These are phyloP conservation scores for Lipomyces oligophaga DNA, from an alignment of 805 yeast species.

Conservation along the genomic window DNA sequence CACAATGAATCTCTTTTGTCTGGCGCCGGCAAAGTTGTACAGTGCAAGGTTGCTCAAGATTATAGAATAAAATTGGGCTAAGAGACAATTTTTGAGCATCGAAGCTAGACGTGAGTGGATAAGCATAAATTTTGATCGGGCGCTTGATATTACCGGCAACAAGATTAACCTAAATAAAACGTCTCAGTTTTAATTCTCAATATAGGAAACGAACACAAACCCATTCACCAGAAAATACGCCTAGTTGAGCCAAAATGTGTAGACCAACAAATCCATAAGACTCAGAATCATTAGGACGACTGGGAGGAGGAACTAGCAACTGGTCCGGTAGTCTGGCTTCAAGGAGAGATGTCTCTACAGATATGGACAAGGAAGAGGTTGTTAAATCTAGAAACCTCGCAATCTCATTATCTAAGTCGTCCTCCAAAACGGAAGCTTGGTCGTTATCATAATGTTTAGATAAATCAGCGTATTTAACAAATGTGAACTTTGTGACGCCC, in stretches of 20 bases:
- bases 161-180: not conserved
- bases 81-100: slow-evolving; percentile 45
- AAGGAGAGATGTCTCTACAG: too few species aligned
- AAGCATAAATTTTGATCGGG: slow-evolving; percentile 50
- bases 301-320: slow-evolving; percentile 11
- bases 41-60: slow-evolving; percentile 42
- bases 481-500: slow-evolving; percentile 48
- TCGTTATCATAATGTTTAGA: too few species aligned
- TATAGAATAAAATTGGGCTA: slow-evolving; percentile 60
- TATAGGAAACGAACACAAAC: slow-evolving; percentile 35
- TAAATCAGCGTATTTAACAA: too few species aligned
- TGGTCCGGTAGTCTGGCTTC: slow-evolving; percentile 11
- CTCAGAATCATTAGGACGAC: slow-evolving; percentile 45
- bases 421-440: too few species aligned
- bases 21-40: slow-evolving; percentile 27
- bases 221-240: slow-evolving; percentile 67
- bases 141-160: too few species aligned
- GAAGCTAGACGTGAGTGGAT: slow-evolving; percentile 59
- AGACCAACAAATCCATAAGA: slow-evolving; percentile 47
- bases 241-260: slow-evolving; percentile 51
- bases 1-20: slow-evolving; percentile 42
- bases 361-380: too few species aligned
- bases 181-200: too few species aligned
- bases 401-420: too few species aligned
- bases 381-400: too few species aligned